Base-by-base conservation (phyloP, 1,284 basidiomycete species). In the Rhodotorula sp. region DNA sequence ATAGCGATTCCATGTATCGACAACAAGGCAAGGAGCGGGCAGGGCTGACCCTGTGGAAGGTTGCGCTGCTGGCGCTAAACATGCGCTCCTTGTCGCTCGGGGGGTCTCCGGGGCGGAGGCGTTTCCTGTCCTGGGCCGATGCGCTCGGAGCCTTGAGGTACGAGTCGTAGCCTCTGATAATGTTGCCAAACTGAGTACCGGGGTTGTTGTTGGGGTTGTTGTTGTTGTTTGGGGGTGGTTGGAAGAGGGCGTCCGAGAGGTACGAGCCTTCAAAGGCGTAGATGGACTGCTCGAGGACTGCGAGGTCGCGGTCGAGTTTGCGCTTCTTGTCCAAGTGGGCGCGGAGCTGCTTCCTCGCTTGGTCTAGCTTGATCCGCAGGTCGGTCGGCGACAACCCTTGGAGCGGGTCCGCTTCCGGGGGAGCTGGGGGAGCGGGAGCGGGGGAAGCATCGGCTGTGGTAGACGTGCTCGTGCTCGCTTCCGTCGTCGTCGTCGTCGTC, bases 191-290 rank as follows among this genome's bases (percentile, higher is more conserved):
- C 39, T 77, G 73, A 39, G 73, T 67, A 3, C 14, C 39, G 5
- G 18, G 1, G 49, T 5, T 51, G 48, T 16, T 52, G 51, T 26
- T 5, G n/a, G 23, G n/a, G n/a, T 56, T 23, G n/a, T 26, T 10
- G n/a, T 56, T 23, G n/a, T 26, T 10, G 49, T 4, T 21, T 67
- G 67, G 65, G 23, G 66, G 54, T 5, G 71, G 54, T 5, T 69
- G 69, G 12, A 76, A 63, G 14, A 77, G 71, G 12, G 68, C 62
- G 62, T 76, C 78, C 18, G 78, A 76, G 18, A 85, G 80, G 70
- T 85, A 85, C 63, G 82, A 83, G 10, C 83, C 83, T 70, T 85
- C 84, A 69, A 84, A 84, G 2, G 81, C 80, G 72, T 83, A 83
- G 67, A 85, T 84, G 15, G 82, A 81, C 15, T 82, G 76, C 70